Conservation (phyloP, 2,329 filamentous ascomycete species). For the Corniculantispora saksenae region DNA sequence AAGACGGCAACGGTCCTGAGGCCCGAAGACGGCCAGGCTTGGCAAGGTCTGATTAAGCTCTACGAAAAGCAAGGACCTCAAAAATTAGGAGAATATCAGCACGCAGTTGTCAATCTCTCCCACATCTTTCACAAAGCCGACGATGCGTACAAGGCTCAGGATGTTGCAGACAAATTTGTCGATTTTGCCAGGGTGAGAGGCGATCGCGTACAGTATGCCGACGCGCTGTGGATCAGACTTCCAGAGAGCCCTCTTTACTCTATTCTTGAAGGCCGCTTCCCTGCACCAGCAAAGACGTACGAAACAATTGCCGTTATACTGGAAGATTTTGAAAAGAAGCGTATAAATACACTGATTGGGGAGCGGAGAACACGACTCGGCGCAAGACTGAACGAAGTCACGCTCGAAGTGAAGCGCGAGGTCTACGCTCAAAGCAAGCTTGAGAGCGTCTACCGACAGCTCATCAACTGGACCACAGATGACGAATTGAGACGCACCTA, state of each 20-base stretch:
- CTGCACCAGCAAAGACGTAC: conserved; percentile 78
- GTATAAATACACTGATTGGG: conserved; percentile 85
- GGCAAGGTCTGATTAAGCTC: conserved; percentile 84
- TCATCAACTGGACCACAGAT: conserved; percentile 88
- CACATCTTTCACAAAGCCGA: conserved; percentile 70
- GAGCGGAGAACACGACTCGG: conserved; percentile 86
- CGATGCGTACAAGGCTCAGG: conserved; percentile 63
- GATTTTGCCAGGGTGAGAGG: conserved; percentile 73
- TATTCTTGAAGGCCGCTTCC: conserved; percentile 80
- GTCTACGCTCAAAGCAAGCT: conserved; percentile 74
- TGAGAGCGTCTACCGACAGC: conserved; percentile 76
- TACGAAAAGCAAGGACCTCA: conserved; percentile 75
- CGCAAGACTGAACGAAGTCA: conserved; percentile 80
- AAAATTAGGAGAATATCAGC: conserved; percentile 73
- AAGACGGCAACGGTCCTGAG: conserved; percentile 70
- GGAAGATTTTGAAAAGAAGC: conserved; percentile 83
- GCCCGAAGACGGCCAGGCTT: conserved; percentile 77
- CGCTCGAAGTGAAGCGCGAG: conserved; percentile 82
- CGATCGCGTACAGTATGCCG: conserved; percentile 70
- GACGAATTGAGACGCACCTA: conserved; percentile 81
- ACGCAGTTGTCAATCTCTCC: conserved; percentile 72
- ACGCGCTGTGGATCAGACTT: conserved; percentile 73
- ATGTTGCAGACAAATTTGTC: conserved; percentile 77
- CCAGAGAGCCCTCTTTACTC: conserved; percentile 80
- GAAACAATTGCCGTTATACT: conserved; percentile 79